Conservation (phyloP, 2,329 filamentous ascomycete species). For the Botrytis medusae region DNA sequence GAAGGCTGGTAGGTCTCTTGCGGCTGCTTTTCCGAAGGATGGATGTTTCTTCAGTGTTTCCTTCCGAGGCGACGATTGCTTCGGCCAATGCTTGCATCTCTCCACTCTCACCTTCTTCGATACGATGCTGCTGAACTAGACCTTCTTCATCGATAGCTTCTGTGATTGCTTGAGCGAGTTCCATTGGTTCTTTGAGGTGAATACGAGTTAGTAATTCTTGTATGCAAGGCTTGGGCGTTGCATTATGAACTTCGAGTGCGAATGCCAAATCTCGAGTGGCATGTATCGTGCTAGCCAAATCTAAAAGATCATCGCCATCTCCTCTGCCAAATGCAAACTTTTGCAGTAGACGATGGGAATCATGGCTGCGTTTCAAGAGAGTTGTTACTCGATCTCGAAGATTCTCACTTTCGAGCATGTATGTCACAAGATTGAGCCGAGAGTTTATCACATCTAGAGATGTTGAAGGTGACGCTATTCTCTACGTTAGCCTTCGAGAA, state of each 20-base stretch:
- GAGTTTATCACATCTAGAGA: slow-evolving; percentile 74
- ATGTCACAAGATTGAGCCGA: slow-evolving; percentile 77
- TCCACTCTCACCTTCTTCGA: slow-evolving; percentile 69
- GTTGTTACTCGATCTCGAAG: slow-evolving; percentile 69
- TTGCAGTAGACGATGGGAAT: slow-evolving; percentile 86
- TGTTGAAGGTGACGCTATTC: slow-evolving; percentile 75
- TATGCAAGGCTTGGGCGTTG: slow-evolving; percentile 42
- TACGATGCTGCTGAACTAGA: slow-evolving; percentile 74
- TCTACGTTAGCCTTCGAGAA: slow-evolving; percentile 20
- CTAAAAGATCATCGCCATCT: slow-evolving; percentile 87
- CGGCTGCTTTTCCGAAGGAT: slow-evolving; percentile 43
- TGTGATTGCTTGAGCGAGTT: slow-evolving; percentile 69
- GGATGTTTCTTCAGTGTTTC: slow-evolving; percentile 55
- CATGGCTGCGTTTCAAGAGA: slow-evolving; percentile 73
- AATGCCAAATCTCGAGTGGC: slow-evolving; percentile 66
- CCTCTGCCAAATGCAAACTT: slow-evolving; percentile 91
- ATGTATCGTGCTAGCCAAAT: slow-evolving; percentile 75
- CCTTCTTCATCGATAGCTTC: slow-evolving; percentile 90
- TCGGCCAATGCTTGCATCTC: slow-evolving; percentile 73
- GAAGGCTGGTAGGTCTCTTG: slow-evolving; percentile 49
- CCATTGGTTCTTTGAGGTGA: slow-evolving; percentile 62
- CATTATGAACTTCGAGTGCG: slow-evolving; percentile 43
- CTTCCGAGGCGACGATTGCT: slow-evolving; percentile 67
- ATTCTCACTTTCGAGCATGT: slow-evolving; percentile 64
- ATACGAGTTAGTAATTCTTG: slow-evolving; percentile 56